Base-by-base conservation (phyloP, 2,329 filamentous ascomycete genomes). In the Fusarium duplospermum region DNA sequence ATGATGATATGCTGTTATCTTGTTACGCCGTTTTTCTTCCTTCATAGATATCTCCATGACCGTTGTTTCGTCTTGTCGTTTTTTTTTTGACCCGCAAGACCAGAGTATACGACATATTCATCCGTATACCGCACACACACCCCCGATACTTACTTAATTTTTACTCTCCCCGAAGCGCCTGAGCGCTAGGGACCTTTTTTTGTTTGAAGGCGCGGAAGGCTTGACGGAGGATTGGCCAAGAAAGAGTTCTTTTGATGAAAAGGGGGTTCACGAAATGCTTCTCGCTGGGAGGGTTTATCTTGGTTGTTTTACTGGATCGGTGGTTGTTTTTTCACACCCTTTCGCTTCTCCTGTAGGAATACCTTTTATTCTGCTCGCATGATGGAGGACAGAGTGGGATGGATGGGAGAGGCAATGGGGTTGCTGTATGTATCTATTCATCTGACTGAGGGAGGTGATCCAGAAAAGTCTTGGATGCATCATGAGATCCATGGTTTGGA, bases 1-100 rank as follows among this genome's bases (percentile, higher is more conserved):
- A 57, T 69, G 56, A 56, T 59, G 60, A 73, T 57, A 64, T 66
- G 70, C 69, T 69, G 67, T 57, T 56, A 50, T 71, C 59, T 68
- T 56, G 60, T 73, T 78, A 59, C 58, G 63, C 52, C 22, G 52
- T 56, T 45, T 71, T 71, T 63, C 52, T 38, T 58, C 31, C 54
- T 50, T 68, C 65, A 78, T 78, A 78, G 76, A 78, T 75, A 67
- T 77, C 63, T 70, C 62, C 59, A 72, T 40, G 66, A 69, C 64
- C 64, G 62, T 71, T 29, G 63, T 71, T 61, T 61, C 42, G 35
- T 58, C 62, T 64, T 60, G 5, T 31, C 36, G 35, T 33, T 57
- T 57, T 22, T 33, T 57, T 57, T 22, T 62, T 59, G 36, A 64
- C 52, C 50, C 29, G 24, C 64, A 56, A 67, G 40, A 69, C 54